Evolutionary conservation across 495 filamentous ascomycete genomes (phyloP).

Genomic region (Aspergillus hancockii): DNA sequence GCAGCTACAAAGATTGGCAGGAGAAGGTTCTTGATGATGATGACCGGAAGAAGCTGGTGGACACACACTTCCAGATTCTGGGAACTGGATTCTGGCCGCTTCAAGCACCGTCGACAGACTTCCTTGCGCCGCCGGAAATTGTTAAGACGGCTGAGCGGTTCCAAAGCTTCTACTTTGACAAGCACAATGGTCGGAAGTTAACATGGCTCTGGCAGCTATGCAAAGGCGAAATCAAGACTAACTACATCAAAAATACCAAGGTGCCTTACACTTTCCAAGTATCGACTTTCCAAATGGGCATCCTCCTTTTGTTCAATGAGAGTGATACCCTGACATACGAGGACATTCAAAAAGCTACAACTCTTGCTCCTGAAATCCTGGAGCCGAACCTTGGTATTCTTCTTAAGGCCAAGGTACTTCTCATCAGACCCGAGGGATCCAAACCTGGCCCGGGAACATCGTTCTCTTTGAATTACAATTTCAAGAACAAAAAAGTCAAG

Average conservation of each 20-base stretch:
- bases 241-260: constrained; percentile 85
- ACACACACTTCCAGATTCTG: constrained; percentile 82
- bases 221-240: constrained; percentile 94
- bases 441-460: constrained; percentile 75
- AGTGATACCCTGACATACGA: constrained; percentile 81
- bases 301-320: constrained; percentile 95
- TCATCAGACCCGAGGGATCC: constrained; percentile 63
- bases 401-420: constrained; percentile 86
- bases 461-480: constrained; percentile 85
- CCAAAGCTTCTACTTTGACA: constrained; percentile 86
- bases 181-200: constrained; percentile 93
- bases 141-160: constrained; percentile 86
- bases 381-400: constrained; percentile 83
- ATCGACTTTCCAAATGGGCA: constrained; percentile 95
- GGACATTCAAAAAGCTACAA: constrained; percentile 79
- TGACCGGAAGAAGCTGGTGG: constrained; percentile 61
- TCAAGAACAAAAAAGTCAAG: constrained; percentile 96
- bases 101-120: constrained; percentile 77
- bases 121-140: constrained; percentile 83
- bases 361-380: constrained; percentile 73
- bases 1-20: constrained; percentile 73
- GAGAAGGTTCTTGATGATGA: constrained; percentile 61
- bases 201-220: constrained; percentile 98
- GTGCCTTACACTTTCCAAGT: constrained; percentile 97
- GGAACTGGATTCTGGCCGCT: constrained; percentile 99